A percentile compares a stretch with the other conserved stretches of the same genome.
These are phyloP conservation scores for Cercospora sp. DNA, from an alignment of 2,329 filamentous ascomycete genomes.

Conservation along the genomic window DNA sequence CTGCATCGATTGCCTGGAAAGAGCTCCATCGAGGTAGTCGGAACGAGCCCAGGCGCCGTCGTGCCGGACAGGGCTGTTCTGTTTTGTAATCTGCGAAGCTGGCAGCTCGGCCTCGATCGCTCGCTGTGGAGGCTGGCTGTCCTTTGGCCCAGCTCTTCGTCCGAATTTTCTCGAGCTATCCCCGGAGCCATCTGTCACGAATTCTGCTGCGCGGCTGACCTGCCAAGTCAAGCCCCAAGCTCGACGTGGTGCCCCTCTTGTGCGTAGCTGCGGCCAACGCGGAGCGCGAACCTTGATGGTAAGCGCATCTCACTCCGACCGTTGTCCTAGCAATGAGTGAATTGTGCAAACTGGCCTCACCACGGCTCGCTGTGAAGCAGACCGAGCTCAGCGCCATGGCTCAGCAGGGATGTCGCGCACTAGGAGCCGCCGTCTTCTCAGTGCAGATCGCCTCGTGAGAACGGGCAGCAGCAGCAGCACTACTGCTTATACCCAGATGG, in stretches of 20 bases:
- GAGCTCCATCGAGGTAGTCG: slow-evolving; percentile 1
- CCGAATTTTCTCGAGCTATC: slow-evolving; percentile 19
- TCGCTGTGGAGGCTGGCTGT: neutral
- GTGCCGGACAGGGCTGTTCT: neutral
- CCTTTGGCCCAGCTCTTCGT: neutral
- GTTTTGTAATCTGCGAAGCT: slow-evolving; percentile 7
- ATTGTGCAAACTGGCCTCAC: neutral
- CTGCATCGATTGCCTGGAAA: neutral
- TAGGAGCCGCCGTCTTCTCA: neutral
- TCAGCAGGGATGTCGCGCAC: slow-evolving; percentile 4
- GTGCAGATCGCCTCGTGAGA: neutral
- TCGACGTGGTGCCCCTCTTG: neutral
- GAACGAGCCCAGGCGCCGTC: slow-evolving; percentile 1
- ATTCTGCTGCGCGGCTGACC: neutral
- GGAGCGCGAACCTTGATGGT: neutral
- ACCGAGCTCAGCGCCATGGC: slow-evolving; percentile 1
- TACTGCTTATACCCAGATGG: neutral
- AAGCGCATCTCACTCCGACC: slow-evolving; percentile 1
- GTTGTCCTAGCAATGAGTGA: neutral
- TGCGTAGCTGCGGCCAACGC: neutral
- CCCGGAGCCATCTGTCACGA: slow-evolving; percentile 10
- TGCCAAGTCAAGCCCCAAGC: neutral
- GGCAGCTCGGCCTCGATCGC: slow-evolving; percentile 6
- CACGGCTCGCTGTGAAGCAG: slow-evolving; percentile 1
- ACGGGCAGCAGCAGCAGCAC: neutral